Percentiles rank a stretch among this genome's conserved stretches.
Evolutionary conservation across 768 basidiomycete genomes (phyloP).

Genomic region (Xanthoconium purpureum): DNA sequence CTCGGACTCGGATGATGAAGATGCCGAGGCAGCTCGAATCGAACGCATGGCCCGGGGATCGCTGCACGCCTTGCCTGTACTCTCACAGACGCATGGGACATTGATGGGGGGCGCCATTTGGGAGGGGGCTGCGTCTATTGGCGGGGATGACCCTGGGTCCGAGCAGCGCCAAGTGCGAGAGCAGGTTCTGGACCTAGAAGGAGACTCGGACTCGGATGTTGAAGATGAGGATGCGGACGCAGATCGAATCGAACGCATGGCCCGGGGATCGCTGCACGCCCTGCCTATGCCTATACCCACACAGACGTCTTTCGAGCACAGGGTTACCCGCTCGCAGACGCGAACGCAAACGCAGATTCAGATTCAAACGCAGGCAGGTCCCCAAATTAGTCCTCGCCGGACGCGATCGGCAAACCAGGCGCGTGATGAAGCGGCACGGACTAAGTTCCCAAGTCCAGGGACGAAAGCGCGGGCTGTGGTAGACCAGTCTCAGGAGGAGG

Average conservation of each 20-base stretch:
- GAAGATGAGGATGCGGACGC: background rate
- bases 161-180: background rate
- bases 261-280: background rate
- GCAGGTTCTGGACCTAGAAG: background rate
- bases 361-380: too few relatives aligned
- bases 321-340: conserved; percentile 12
- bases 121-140: background rate
- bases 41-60: conserved; percentile 12
- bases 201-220: background rate
- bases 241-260: conserved; percentile 19
- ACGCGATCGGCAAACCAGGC: conserved; percentile 5
- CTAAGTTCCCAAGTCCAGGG: conserved; percentile 15
- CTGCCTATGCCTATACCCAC: background rate
- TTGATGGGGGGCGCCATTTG: too few relatives aligned
- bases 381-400: background rate
- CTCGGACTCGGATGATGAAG: background rate
- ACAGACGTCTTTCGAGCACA: background rate
- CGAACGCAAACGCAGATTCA: background rate
- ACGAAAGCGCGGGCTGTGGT: conserved; percentile 13
- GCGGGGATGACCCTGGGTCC: background rate
- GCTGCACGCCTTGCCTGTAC: background rate
- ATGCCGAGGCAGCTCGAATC: conserved; percentile 11
- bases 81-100: too few relatives aligned
- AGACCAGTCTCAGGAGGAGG: conserved; percentile 8
- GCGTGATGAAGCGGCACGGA: background rate